These are phyloP conservation scores for Alternaria panax DNA, from an alignment of 2,329 filamentous ascomycete genomes.

Conservation along the genomic window DNA sequence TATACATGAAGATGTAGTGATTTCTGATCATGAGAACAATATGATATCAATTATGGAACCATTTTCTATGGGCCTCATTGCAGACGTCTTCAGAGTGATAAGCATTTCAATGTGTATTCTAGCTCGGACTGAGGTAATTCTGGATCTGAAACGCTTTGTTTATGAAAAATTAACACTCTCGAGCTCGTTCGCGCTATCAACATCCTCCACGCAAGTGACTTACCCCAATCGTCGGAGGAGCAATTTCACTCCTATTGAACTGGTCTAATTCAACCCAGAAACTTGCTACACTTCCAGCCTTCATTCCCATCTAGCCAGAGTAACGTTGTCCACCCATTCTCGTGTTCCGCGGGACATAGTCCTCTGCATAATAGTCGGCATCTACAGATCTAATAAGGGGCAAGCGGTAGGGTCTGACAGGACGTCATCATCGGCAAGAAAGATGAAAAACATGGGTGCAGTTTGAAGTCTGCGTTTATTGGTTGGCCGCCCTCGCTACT, in stretches of 20 bases:
- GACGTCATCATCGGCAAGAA: conserved; percentile 19
- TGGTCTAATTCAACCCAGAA: conserved; percentile 6
- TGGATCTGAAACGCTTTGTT: too few species aligned
- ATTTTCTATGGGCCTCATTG: too few species aligned
- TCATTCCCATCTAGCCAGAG: conserved; percentile 19
- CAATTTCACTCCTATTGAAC: neutral
- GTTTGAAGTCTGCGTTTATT: conserved; percentile 13
- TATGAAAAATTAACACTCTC: too few species aligned
- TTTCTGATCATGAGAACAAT: neutral
- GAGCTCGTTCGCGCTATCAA: neutral
- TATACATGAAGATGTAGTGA: too few species aligned
- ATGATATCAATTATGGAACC: too few species aligned
- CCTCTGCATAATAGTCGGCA: conserved; percentile 14
- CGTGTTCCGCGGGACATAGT: conserved; percentile 8
- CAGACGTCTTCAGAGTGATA: too few species aligned
- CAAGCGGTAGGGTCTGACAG: conserved; percentile 5
- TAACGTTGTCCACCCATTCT: conserved; percentile 13
- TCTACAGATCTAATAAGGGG: conserved; percentile 17
- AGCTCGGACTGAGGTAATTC: too few species aligned
- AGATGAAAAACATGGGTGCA: conserved; percentile 14
- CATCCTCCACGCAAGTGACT: conserved; percentile 9
- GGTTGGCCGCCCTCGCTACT: conserved; percentile 15
- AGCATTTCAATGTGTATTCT: too few species aligned
- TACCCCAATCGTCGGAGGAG: conserved; percentile 9
- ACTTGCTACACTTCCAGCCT: neutral